Evolutionary conservation across 2,329 filamentous ascomycete genomes (phyloP).

Genomic region (Myrmaecium sp.): DNA sequence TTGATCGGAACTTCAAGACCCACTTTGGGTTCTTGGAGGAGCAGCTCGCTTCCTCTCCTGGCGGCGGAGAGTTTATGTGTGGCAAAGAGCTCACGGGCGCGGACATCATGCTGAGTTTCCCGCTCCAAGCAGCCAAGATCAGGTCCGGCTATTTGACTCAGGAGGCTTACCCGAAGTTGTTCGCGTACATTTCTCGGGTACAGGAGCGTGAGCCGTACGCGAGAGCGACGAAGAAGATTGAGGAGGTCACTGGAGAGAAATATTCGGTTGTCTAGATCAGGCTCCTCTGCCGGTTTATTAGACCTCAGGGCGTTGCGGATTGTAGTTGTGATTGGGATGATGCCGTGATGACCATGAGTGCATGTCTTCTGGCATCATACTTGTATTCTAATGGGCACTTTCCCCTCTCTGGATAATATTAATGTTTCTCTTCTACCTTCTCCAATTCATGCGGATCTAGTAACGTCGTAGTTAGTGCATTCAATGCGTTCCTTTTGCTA

Average conservation of each 20-base stretch:
- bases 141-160: constrained; percentile 21
- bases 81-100: constrained; percentile 31
- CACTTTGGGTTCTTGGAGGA: constrained; percentile 35
- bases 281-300: too few species aligned
- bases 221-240: constrained; percentile 31
- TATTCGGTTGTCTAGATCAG: too few species aligned
- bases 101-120: constrained; percentile 37
- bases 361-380: too few species aligned
- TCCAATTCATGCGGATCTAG: too few species aligned
- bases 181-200: constrained; percentile 27
- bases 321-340: too few species aligned
- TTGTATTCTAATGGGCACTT: too few species aligned
- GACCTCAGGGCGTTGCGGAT: too few species aligned
- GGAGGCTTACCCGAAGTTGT: constrained; percentile 29
- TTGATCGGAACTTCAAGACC: constrained; percentile 29
- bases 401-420: too few species aligned
- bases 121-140: constrained; percentile 27
- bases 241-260: constrained; percentile 23
- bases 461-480: too few species aligned
- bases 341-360: too few species aligned
- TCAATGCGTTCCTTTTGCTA: too few species aligned
- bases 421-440: too few species aligned
- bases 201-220: constrained; percentile 29
- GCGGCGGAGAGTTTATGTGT: constrained; percentile 33
- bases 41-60: constrained; percentile 29